Evolutionary conservation across 768 basidiomycete species (phyloP), one percentile per base, ranked within the genome.

Genomic region (Russula foetens): DNA sequence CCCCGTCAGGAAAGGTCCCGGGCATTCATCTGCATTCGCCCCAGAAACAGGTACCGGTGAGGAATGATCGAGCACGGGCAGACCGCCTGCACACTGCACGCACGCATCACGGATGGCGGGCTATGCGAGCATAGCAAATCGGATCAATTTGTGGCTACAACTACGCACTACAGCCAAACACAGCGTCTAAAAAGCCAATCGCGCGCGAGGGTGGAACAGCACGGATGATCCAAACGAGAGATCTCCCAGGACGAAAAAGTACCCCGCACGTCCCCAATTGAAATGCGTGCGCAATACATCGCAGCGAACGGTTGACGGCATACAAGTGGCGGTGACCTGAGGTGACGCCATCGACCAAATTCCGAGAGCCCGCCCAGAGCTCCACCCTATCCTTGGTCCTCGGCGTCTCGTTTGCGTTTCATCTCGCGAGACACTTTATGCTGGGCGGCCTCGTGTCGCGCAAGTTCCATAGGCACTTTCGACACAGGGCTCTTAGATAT

Each of bases 401-500:
- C 91, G 50, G 79, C 88, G 28, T 93, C 91, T 44, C 91, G 81
- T 76, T 92, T 93, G 67, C 92, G 81, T 78, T 95, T 97, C 94
- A 96, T 97, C 73, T 96, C 94, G 69, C 86, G 79, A 57, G 93
- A 88, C 45, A 97, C 86, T 70, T 86, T 86, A 71, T 93, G 90
- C 73, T 92, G 91, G 6, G 95, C 93, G 0, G 92, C 76, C 69
- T 94, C 92, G 71, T 98, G 96, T 68, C 88, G 86, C 14, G 90
- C 92, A 58, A 98, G 77, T 69, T 98, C 95, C 7, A 79, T 72
- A 8, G 95, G 81, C 57, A 97, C 88, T 71, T 94, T 94, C 12
- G 89, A 92, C 64, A 93, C 88, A 0, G 94, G 93, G 65, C 89
- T 92, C 79, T 98, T 98, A 19, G 86, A 86, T 66, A 96, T 94